A percentile compares a stretch with the other conserved stretches of the same genome.
Conservation (phyloP, 1,139 yeast species). For the Lodderomyces metapsilosis region DNA sequence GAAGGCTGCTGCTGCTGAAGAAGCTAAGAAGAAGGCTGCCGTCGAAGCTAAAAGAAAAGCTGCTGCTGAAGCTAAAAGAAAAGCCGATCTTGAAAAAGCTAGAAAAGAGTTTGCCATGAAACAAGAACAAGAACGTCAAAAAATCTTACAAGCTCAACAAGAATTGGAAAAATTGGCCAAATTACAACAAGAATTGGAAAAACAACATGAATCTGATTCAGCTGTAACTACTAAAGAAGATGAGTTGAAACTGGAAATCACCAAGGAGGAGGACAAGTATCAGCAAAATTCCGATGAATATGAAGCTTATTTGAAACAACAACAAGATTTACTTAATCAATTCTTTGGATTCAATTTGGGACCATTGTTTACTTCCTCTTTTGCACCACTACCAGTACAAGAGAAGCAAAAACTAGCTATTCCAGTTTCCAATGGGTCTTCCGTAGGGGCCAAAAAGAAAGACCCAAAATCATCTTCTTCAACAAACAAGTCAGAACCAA, state of each 20-base stretch:
- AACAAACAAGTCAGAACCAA: background rate
- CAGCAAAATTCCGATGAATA: conserved; percentile 7
- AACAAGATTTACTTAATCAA: conserved; percentile 22
- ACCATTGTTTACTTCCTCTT: conserved; percentile 7
- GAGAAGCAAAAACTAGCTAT: no score
- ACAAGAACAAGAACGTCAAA: conserved; percentile 12
- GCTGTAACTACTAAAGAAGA: background rate
- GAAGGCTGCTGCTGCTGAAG: conserved; percentile 14
- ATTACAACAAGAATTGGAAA: conserved; percentile 20
- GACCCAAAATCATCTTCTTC: conserved; percentile 10
- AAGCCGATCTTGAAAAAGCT: background rate
- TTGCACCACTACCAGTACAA: no score
- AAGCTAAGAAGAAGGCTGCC: conserved; percentile 17
- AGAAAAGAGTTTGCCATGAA: conserved; percentile 4
- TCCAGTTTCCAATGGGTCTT: background rate
- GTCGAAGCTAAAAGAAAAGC: conserved; percentile 13
- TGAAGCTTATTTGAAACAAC: conserved; percentile 14
- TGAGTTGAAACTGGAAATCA: background rate
- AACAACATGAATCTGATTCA: conserved; percentile 4
- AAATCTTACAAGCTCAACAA: conserved; percentile 6
- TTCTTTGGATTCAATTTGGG: conserved; percentile 19
- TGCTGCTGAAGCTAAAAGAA: conserved; percentile 15
- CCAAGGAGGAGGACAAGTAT: background rate
- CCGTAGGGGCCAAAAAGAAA: conserved; percentile 7
- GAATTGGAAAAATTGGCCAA: conserved; percentile 10